Conservation (phyloP, 139 green algal genomes). For the Yamagishiella unicocca region DNA sequence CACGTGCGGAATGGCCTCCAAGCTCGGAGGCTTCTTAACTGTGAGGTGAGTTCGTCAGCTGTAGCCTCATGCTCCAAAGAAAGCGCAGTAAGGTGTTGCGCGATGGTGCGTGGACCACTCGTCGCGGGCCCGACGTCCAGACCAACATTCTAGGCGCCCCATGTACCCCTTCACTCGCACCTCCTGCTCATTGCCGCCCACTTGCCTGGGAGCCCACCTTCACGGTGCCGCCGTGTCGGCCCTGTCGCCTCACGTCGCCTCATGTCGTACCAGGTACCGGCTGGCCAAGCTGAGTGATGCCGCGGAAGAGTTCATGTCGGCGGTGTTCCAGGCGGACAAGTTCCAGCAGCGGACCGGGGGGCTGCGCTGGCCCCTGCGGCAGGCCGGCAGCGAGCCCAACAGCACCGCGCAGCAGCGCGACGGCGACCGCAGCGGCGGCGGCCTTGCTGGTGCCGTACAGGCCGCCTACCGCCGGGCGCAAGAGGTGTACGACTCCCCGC, state of each 20-base stretch:
- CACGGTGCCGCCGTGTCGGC: too few relatives aligned
- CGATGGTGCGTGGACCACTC: too few relatives aligned
- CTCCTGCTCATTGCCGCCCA: too few relatives aligned
- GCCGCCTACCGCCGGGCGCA: not conserved
- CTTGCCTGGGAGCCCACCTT: too few relatives aligned
- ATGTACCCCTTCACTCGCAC: too few relatives aligned
- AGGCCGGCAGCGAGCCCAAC: not conserved
- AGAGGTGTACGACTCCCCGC: conserved; percentile 25
- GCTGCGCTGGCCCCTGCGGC: too few relatives aligned
- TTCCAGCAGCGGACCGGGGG: not conserved
- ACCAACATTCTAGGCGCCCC: too few relatives aligned
- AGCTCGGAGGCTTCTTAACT: not conserved
- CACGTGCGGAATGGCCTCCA: conserved; percentile 2
- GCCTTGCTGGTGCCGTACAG: not conserved
- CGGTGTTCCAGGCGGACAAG: conserved; percentile 19
- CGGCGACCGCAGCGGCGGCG: not conserved
- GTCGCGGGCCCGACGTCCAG: too few relatives aligned
- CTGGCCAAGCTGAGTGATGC: conserved; percentile 42
- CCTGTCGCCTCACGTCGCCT: too few relatives aligned
- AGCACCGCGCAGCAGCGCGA: not conserved
- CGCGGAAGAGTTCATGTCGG: conserved; percentile 46
- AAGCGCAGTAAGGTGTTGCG: too few relatives aligned
- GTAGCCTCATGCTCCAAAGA: too few relatives aligned
- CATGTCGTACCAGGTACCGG: conserved; percentile 28
- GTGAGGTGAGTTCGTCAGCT: conserved; percentile 7